Conservation (phyloP, 2,329 filamentous ascomycete genomes). For the Fusarium brachygibbosum region DNA sequence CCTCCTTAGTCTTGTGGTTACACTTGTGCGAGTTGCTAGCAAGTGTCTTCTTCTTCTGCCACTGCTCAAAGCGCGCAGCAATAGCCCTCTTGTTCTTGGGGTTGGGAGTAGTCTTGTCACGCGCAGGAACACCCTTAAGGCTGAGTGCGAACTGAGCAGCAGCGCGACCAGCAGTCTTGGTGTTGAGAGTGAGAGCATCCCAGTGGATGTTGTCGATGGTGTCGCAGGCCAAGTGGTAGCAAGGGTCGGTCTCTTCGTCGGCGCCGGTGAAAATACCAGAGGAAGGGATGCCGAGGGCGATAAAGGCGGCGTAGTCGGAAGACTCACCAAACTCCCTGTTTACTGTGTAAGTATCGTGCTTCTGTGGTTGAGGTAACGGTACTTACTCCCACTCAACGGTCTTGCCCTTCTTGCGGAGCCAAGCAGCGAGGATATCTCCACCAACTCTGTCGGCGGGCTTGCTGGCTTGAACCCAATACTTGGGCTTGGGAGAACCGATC, state of each 20-base stretch:
- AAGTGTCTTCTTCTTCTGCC: slow-evolving; percentile 44
- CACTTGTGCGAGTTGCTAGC: slow-evolving; percentile 51
- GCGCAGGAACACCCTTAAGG: slow-evolving; percentile 53
- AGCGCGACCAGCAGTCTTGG: slow-evolving; percentile 63
- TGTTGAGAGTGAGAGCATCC: slow-evolving; percentile 56
- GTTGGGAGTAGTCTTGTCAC: slow-evolving; percentile 51
- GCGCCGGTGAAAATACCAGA: slow-evolving; percentile 59
- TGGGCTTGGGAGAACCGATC: slow-evolving; percentile 65
- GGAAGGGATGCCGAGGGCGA: slow-evolving; percentile 57
- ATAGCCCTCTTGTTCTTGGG: slow-evolving; percentile 47
- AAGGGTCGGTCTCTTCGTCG: slow-evolving; percentile 51
- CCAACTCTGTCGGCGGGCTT: slow-evolving; percentile 56
- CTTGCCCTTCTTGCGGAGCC: slow-evolving; percentile 54
- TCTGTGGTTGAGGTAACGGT: fast-evolving
- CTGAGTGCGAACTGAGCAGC: slow-evolving; percentile 60
- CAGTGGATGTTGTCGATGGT: slow-evolving; percentile 58
- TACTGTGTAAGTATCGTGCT: slow-evolving; percentile 13
- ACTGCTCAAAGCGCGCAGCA: slow-evolving; percentile 45
- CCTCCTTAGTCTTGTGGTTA: slow-evolving; percentile 44
- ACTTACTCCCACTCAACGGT: slow-evolving; percentile 52
- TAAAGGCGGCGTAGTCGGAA: slow-evolving; percentile 59
- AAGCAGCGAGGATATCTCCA: slow-evolving; percentile 53
- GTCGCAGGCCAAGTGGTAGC: slow-evolving; percentile 60
- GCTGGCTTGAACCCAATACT: slow-evolving; percentile 58
- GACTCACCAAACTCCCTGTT: slow-evolving; percentile 53